phyloP scores from a whole-genome alignment of 1,139 yeast genomes.

The Scheffersomyces parashehatae region DNA sequence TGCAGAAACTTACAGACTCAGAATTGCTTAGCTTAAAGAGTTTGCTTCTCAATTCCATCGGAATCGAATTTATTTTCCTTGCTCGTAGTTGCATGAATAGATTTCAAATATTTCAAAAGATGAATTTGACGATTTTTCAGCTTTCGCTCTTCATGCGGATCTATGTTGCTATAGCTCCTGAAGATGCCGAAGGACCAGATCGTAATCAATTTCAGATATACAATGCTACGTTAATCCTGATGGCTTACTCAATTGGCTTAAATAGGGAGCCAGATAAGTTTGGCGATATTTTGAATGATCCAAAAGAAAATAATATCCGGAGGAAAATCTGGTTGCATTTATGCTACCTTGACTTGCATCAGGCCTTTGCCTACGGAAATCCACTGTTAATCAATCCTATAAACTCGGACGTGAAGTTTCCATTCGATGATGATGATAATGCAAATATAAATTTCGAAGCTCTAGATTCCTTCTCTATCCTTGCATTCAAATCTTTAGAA shows the following conservation, averaged over 20 bases:
- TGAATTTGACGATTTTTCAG: conserved; percentile 7
- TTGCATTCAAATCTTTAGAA: conserved; percentile 1
- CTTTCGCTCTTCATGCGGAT: conserved; percentile 7
- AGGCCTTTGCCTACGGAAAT: conserved; percentile 31
- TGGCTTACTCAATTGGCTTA: conserved; percentile 16
- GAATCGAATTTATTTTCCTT: neutral
- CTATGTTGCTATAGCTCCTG: conserved; percentile 5
- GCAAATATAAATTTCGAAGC: conserved; percentile 16
- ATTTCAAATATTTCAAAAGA: conserved; percentile 2
- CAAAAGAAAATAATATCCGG: conserved; percentile 11
- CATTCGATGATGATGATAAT: conserved; percentile 24
- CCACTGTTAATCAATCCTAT: conserved; percentile 21
- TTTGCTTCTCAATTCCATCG: neutral
- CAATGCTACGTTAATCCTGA: conserved; percentile 13
- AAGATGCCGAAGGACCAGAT: conserved; percentile 9
- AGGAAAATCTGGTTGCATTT: conserved; percentile 22
- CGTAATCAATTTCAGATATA: conserved; percentile 9
- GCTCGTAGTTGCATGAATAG: neutral
- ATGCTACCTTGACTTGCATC: conserved; percentile 25
- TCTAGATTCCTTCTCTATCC: conserved; percentile 8
- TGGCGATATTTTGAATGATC: conserved; percentile 8
- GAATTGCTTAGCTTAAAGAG: neutral
- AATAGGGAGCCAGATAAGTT: conserved; percentile 18
- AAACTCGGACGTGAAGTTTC: conserved; percentile 29
- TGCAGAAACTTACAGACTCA: neutral